Conservation (phyloP, 2,329 filamentous ascomycete genomes). For the Aspergillus phoenicis region DNA sequence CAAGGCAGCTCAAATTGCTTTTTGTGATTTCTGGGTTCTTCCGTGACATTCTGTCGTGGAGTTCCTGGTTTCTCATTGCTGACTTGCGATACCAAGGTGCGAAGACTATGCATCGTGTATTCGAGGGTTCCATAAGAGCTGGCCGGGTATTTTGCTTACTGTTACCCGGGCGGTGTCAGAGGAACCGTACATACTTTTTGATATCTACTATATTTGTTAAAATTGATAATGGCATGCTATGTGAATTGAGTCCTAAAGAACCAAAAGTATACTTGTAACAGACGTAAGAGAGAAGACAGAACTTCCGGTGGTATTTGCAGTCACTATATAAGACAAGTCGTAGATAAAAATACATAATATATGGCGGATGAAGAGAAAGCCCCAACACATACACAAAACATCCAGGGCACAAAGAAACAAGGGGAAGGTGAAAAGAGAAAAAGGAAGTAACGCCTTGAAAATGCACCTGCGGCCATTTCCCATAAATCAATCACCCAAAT, state of each 20-base stretch:
- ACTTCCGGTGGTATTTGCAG: conserved; percentile 27
- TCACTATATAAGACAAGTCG: conserved; percentile 28
- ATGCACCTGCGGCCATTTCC: conserved; percentile 37
- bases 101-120: conserved; percentile 53
- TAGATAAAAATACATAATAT: conserved; percentile 41
- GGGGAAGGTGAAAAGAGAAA: conserved; percentile 22
- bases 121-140: conserved; percentile 70
- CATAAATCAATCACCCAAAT: conserved; percentile 20
- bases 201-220: conserved; percentile 18
- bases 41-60: conserved; percentile 70
- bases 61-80: conserved; percentile 63
- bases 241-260: background rate
- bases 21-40: conserved; percentile 50
- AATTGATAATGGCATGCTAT: conserved; percentile 15
- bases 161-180: conserved; percentile 85
- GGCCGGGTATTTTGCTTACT: conserved; percentile 63
- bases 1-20: conserved; percentile 64
- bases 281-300: background rate
- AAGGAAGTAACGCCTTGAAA: conserved; percentile 38
- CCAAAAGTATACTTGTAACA: too few relatives aligned
- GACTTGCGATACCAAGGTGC: conserved; percentile 64
- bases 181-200: conserved; percentile 65
- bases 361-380: conserved; percentile 25
- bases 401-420: conserved; percentile 21
- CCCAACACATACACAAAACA: conserved; percentile 26